A percentile compares a stretch with the other conserved stretches of the same genome.
These are phyloP conservation scores for Endogone sp. DNA, from an alignment of 192 early-diverging fungal species.

Conservation along the genomic window DNA sequence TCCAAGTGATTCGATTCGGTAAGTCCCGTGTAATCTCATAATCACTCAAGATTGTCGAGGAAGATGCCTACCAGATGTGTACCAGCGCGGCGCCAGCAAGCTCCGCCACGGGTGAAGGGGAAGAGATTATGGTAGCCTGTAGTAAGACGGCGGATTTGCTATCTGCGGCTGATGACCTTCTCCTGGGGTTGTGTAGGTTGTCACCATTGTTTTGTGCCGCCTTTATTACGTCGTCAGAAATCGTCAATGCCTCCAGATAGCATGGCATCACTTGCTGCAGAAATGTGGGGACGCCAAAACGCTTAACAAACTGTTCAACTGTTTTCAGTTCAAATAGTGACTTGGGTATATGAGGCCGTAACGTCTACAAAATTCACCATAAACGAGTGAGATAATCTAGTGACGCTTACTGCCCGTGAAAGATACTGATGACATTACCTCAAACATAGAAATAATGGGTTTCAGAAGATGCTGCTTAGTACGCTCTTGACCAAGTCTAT, in stretches of 20 bases:
- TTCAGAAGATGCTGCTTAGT: constrained; percentile 47
- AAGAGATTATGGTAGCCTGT: neutral
- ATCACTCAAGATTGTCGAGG: neutral
- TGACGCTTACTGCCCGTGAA: too few species aligned
- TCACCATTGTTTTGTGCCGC: constrained; percentile 15
- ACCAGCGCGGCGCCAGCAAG: constrained; percentile 44
- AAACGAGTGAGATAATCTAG: too few species aligned
- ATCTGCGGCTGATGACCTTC: neutral
- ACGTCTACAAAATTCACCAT: constrained; percentile 30
- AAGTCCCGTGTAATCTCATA: too few species aligned
- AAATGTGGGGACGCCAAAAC: constrained; percentile 48
- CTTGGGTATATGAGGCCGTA: constrained; percentile 38
- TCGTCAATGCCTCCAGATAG: constrained; percentile 49
- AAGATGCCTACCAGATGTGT: constrained; percentile 39
- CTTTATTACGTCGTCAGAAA: constrained; percentile 27
- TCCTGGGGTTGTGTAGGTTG: neutral
- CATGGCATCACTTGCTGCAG: constrained; percentile 52
- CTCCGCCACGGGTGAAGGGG: constrained; percentile 22
- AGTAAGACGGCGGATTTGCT: neutral
- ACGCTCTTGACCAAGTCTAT: constrained; percentile 42
- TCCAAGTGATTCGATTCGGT: too few species aligned
- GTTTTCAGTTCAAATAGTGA: constrained; percentile 34
- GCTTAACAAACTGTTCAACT: constrained; percentile 39
- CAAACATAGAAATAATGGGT: constrained; percentile 54
- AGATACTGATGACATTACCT: constrained; percentile 40